These are phyloP conservation scores for Astraeus odoratus DNA, from an alignment of 768 basidiomycete genomes.

Conservation along the genomic window DNA sequence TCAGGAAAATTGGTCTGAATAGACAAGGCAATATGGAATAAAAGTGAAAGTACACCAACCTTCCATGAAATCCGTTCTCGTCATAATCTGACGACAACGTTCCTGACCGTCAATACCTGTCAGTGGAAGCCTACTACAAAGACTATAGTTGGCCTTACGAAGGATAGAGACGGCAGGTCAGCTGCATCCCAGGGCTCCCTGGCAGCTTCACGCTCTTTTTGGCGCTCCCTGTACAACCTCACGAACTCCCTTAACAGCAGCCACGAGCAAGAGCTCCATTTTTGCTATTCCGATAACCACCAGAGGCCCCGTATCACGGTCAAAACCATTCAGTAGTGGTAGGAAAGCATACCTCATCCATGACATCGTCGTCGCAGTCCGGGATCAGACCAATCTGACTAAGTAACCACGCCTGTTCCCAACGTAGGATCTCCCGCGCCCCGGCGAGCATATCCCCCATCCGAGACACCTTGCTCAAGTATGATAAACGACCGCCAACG, in stretches of 20 bases:
- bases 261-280: constrained; percentile 81
- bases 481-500: constrained; percentile 77
- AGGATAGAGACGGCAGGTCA: constrained; percentile 57
- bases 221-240: constrained; percentile 45
- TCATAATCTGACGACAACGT: constrained; percentile 76
- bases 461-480: constrained; percentile 49
- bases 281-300: constrained; percentile 44
- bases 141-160: constrained; percentile 31
- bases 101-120: constrained; percentile 34
- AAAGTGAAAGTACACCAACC: constrained; percentile 34
- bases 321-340: background rate
- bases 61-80: constrained; percentile 75
- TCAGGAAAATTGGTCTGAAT: background rate
- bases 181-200: constrained; percentile 35
- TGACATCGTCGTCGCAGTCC: constrained; percentile 80
- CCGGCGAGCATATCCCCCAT: constrained; percentile 49
- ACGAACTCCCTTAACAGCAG: constrained; percentile 70
- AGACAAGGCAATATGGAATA: background rate
- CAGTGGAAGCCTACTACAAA: background rate
- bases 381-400: constrained; percentile 74
- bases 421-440: constrained; percentile 58
- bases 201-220: constrained; percentile 34
- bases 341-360: constrained; percentile 65
- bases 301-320: background rate
- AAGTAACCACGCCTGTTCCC: constrained; percentile 75